phyloP scores from a whole-genome alignment of 2,329 filamentous ascomycete genomes.

The Coniochaeta sp. region DNA sequence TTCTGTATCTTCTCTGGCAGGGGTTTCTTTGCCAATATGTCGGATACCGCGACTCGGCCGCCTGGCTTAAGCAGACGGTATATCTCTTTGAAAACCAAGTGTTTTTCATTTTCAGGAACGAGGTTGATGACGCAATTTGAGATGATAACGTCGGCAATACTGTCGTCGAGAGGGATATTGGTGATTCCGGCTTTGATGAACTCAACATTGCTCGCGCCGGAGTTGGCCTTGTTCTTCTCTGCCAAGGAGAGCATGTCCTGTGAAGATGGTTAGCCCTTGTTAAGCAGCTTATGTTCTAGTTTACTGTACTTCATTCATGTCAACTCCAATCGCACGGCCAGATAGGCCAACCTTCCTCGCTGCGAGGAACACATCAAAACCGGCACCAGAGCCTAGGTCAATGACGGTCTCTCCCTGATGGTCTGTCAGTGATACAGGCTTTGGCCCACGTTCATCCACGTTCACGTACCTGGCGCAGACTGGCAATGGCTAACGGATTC shows the following conservation, averaged over 20 bases:
- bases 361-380: conserved; percentile 50
- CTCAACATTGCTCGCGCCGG: conserved; percentile 31
- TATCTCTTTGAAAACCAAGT: conserved; percentile 48
- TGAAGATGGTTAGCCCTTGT: neutral
- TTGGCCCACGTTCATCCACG: neutral
- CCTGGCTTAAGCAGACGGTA: conserved; percentile 47
- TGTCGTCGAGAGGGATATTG: conserved; percentile 31
- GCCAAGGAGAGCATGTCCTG: conserved; percentile 49
- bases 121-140: conserved; percentile 59
- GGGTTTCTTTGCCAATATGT: conserved; percentile 46
- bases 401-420: conserved; percentile 46
- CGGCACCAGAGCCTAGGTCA: conserved; percentile 49
- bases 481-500: conserved; percentile 42
- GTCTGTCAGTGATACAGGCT: neutral
- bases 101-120: conserved; percentile 44
- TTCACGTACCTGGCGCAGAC: conserved; percentile 29
- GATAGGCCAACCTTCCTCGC: conserved; percentile 36
- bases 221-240: conserved; percentile 31
- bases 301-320: conserved; percentile 46
- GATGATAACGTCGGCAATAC: conserved; percentile 46
- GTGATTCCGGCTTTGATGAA: conserved; percentile 48
- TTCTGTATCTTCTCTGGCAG: conserved; percentile 39
- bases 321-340: conserved; percentile 46
- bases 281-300: neutral
- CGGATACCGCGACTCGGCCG: conserved; percentile 50